Evolutionary conservation across 1,139 yeast genomes (phyloP), one percentile per base, ranked within the genome.

Genomic region (Wickerhamiella pararugosa): DNA sequence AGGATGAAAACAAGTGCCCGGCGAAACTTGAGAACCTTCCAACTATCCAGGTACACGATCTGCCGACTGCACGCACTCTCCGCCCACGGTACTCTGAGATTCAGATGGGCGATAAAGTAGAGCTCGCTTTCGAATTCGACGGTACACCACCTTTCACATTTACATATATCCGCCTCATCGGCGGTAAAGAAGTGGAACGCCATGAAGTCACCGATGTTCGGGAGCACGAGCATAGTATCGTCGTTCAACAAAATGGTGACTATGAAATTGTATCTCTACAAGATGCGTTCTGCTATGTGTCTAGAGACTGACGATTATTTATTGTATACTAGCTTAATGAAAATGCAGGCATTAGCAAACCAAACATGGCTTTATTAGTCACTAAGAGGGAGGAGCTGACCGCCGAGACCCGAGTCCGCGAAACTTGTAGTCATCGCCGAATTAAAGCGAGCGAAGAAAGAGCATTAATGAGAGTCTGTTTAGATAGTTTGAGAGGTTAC

Each of bases 61-160:
- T 87, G 33, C 99, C 99, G 7, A 78, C 94, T 0, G 96, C 87
- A n/a, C 86, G 79, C 49, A 76, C 87, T 10, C 75, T 79, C 37
- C 82, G 79, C 53, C 94, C 94, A 34, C 79, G 76, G 44, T 67
- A 79, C 43, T 79, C 73, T 51, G 92, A 84, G 57, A 80, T 90
- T 37, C 94, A 86, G 53, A 94, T 84, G 56, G 98, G 97, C 38
- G 70, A 66, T 45, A 36, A 27, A 7, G 66, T 68, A 7, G 66
- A 64, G 46, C 57, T 66, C 25, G 53, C 58, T 9, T 80, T 80
- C 59, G 64, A 65, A 38, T 67, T 80, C 42, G 70, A 75, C 0
- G 71, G 70, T 5, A 56, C 63, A 3, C 66, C 70, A 11, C 70
- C 70, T 3, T 75, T 74, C 53, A 58, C 75, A 6, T 61, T 75